A percentile compares a stretch with the other conserved stretches of the same genome.
Conservation (phyloP, 108 stramenopile genomes). For the Poteriospumella lacustris region DNA sequence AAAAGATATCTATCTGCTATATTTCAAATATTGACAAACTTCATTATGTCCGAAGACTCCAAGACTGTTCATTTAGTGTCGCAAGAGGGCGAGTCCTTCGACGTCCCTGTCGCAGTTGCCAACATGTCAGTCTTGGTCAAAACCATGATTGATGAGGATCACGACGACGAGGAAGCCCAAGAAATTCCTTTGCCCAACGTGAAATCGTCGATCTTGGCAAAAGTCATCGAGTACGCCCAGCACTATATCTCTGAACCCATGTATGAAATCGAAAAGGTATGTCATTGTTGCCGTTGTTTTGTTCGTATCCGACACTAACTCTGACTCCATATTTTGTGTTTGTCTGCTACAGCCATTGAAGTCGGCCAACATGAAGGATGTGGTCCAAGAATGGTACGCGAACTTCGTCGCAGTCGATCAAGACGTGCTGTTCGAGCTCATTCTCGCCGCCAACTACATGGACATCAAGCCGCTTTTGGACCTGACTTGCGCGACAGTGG, state of each 20-base stretch:
- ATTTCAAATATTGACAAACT: too few species aligned
- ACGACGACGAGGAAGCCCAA: conserved; percentile 72
- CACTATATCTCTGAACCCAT: conserved; percentile 88
- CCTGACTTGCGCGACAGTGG: conserved; percentile 95
- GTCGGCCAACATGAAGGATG: conserved; percentile 86
- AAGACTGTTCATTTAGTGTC: conserved; percentile 63
- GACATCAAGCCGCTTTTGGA: conserved; percentile 86
- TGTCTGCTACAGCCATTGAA: conserved; percentile 71
- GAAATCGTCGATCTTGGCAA: conserved; percentile 81
- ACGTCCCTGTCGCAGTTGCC: conserved; percentile 80
- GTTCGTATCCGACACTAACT: neutral
- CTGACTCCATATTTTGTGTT: neutral
- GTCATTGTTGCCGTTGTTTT: neutral
- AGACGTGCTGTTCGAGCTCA: conserved; percentile 94
- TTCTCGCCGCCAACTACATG: conserved; percentile 82
- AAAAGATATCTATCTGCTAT: too few species aligned
- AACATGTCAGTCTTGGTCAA: conserved; percentile 96
- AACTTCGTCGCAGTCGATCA: conserved; percentile 96
- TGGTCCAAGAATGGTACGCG: conserved; percentile 99
- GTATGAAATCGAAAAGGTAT: conserved; percentile 92
- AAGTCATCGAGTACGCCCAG: conserved; percentile 96
- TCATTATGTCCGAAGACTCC: too few species aligned
- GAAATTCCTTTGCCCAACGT: conserved; percentile 99
- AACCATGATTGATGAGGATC: conserved; percentile 86
- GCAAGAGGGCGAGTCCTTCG: conserved; percentile 89